Percentiles rank a stretch among this genome's conserved stretches.
Evolutionary conservation across 331 rosid species (phyloP).

Genomic region (Telfairia occidentalis): DNA sequence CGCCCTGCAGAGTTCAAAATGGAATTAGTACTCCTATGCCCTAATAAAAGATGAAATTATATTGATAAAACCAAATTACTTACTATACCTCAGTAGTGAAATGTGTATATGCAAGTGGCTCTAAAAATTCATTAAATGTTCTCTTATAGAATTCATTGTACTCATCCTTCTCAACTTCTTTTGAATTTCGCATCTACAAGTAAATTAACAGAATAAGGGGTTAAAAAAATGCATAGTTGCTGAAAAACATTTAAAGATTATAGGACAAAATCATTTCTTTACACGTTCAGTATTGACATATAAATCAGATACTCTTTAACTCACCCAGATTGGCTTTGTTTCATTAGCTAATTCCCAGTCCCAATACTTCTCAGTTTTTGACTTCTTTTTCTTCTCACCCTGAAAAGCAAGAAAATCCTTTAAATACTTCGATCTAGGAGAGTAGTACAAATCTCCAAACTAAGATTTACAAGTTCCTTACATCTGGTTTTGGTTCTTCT

Average conservation of each 20-base stretch:
- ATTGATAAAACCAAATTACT: not conserved
- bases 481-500: conserved; percentile 69
- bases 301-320: conserved; percentile 16
- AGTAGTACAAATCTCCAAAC: not conserved
- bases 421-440: not conserved
- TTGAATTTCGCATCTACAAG: conserved; percentile 69
- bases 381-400: conserved; percentile 64
- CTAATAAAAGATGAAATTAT: not conserved
- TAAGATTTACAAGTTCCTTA: conserved; percentile 17
- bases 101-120: conserved; percentile 78
- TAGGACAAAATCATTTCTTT: not conserved
- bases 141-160: conserved; percentile 87
- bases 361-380: conserved; percentile 88
- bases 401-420: conserved; percentile 20
- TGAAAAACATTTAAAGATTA: not conserved
- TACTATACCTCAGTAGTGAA: conserved; percentile 80
- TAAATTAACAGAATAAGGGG: not conserved
- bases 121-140: conserved; percentile 77
- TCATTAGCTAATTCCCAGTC: conserved; percentile 93
- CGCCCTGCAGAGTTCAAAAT: conserved; percentile 56
- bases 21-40: not conserved
- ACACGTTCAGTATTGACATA: not conserved
- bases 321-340: conserved; percentile 95
- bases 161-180: conserved; percentile 79
- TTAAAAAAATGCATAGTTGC: not conserved